These are phyloP conservation scores for Orobanche coerulescens DNA, from an alignment of 257 asterid genomes.

Conservation along the genomic window DNA sequence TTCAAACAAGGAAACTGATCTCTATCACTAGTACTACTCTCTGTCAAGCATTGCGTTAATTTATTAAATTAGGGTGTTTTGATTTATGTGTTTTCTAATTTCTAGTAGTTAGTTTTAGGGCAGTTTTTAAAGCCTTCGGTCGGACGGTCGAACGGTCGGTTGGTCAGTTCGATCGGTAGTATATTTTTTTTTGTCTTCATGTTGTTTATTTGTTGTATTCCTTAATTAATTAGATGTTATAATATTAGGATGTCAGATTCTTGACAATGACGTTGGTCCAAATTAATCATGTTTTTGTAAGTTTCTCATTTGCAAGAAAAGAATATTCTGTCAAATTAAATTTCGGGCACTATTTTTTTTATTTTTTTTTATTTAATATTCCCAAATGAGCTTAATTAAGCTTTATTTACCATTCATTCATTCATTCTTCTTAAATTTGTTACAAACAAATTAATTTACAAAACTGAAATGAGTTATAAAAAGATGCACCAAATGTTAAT, in stretches of 20 bases:
- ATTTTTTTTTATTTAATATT: not conserved
- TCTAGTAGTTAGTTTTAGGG: slow-evolving; percentile 10
- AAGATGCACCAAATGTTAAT: slow-evolving; percentile 1
- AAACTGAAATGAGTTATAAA: slow-evolving; percentile 16
- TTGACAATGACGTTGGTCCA: not conserved
- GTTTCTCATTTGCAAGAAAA: slow-evolving; percentile 23
- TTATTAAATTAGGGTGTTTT: slow-evolving; percentile 1
- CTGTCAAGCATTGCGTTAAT: not conserved
- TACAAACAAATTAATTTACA: not conserved
- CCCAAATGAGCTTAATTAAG: not conserved
- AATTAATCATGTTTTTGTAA: slow-evolving; percentile 18
- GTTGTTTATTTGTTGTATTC: slow-evolving; percentile 1
- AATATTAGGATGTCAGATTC: slow-evolving; percentile 47
- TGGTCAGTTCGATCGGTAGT: not conserved
- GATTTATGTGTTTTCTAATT: not conserved
- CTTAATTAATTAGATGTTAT: not conserved
- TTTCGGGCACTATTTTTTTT: too few species aligned
- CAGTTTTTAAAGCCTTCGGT: not conserved
- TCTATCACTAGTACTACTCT: slow-evolving; percentile 3
- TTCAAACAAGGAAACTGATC: too few species aligned
- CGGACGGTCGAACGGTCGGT: too few species aligned
- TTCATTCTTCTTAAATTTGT: not conserved
- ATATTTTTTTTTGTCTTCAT: not conserved
- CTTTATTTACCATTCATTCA: not conserved
- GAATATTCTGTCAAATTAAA: not conserved